Conservation (phyloP, 495 filamentous ascomycete species). For the Elasticomyces elasticus region DNA sequence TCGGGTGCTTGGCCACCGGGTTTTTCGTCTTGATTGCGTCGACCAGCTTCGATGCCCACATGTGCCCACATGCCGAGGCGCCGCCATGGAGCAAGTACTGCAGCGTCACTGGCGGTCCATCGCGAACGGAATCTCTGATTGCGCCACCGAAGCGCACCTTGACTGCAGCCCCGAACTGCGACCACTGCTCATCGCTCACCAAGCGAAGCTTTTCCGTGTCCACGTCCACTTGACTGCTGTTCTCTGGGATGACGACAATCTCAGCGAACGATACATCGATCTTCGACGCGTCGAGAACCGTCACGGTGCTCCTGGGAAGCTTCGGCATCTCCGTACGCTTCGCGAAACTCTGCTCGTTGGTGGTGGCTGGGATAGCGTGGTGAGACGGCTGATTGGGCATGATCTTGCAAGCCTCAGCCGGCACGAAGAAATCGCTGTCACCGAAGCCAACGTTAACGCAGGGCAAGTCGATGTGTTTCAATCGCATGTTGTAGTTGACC, state of each 20-base stretch:
- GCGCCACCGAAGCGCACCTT: not conserved
- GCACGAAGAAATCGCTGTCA: not conserved
- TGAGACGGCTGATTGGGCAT: not conserved
- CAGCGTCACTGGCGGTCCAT: not conserved
- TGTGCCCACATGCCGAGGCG: not conserved
- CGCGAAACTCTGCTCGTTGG: not conserved
- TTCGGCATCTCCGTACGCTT: not conserved
- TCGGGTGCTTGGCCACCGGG: not conserved
- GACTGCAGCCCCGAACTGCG: not conserved
- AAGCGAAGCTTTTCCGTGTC: not conserved
- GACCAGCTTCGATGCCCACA: not conserved
- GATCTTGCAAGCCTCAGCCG: constrained; percentile 4
- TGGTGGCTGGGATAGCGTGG: not conserved
- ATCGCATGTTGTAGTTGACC: not conserved
- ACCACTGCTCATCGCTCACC: not conserved
- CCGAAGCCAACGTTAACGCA: constrained; percentile 3
- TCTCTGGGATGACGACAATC: not conserved
- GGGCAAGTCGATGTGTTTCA: not conserved
- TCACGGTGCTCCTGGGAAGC: not conserved
- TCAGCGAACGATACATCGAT: not conserved
- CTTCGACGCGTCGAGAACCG: not conserved
- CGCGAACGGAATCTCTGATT: not conserved
- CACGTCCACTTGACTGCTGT: not conserved
- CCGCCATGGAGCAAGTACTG: not conserved
- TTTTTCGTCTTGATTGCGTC: not conserved